Evolutionary conservation across 2,329 filamentous ascomycete genomes (phyloP), one percentile per base, ranked within the genome.

Genomic region (Penicillium sp.): DNA sequence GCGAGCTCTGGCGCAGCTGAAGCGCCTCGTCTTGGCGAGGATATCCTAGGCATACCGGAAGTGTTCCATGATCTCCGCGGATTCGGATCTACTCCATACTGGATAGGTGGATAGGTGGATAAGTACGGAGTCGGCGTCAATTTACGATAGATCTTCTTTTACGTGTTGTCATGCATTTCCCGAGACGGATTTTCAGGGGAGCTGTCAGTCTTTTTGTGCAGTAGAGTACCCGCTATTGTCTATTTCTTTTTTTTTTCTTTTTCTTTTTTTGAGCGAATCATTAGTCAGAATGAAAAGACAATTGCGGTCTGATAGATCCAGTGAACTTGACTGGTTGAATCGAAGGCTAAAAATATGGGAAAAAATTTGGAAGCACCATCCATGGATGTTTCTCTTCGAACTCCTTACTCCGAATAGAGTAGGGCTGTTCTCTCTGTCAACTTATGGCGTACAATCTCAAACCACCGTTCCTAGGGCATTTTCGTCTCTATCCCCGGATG

Each of bases 291-390:
- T 7, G 21, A n/a, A 21, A 31, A 23, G 27, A 48, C 16, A 60
- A 53, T 57, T 59, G 50, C 57, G 55, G 60, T 59, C 64, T 63
- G 60, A 64, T 64, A 65, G 55, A 63, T 63, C 59, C 50, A 59
- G 31, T 23, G 23, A 5, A 44, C 41, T 39, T 66, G 46, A 64
- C 51, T 65, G 62, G 64, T 57, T 47, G 13, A n/a, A 48, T 55
- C 21, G 5, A 46, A 11, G 15, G 21, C 25, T 29, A 29, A 29
- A 27, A 27, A 44, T 27, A 11, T 27, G 4, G 23, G 11, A 5
- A 13, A n/a, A 15, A 5, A 43, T 43, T 43, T 43, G 40, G 40
- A 43, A 43, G 40, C 40, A 2, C 13, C 23, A 27, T 21, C 19
- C 19, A 21, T 21, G 19, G 19, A 21, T n/a, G 21, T 43, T 43